Evolutionary conservation across 116 monocot species (phyloP).

Genomic region (Iris pallida): DNA sequence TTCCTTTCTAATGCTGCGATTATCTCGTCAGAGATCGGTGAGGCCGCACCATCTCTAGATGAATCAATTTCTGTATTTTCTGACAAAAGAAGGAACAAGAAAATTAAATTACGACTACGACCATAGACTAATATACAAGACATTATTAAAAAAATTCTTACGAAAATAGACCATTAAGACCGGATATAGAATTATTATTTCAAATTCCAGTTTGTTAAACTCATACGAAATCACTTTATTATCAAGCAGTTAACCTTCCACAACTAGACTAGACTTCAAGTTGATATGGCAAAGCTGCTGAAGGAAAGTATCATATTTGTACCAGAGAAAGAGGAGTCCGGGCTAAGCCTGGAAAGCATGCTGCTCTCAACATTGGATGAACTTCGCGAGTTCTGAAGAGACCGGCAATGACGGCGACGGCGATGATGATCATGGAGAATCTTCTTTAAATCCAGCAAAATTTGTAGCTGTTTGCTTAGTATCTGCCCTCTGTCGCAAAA

Average conservation of each 20-base stretch:
- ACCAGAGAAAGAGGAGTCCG: slow-evolving; percentile 51
- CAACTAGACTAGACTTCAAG: too few relatives aligned
- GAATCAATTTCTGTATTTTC: not conserved
- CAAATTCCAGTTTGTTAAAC: too few relatives aligned
- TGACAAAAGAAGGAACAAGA: too few relatives aligned
- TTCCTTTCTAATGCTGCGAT: slow-evolving; percentile 81
- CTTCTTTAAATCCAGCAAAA: slow-evolving; percentile 62
- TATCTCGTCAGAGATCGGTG: slow-evolving; percentile 50
- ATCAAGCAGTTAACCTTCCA: too few relatives aligned
- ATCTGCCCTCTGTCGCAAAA: slow-evolving; percentile 67
- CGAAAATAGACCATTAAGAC: too few relatives aligned
- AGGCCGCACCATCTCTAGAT: not conserved
- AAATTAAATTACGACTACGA: too few relatives aligned
- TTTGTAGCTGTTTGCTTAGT: slow-evolving; percentile 78
- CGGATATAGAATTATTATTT: too few relatives aligned
- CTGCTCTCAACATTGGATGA: not conserved
- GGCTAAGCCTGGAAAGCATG: slow-evolving; percentile 29
- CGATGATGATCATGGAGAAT: slow-evolving; percentile 57
- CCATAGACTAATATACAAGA: not conserved
- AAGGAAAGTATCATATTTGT: not conserved
- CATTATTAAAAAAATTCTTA: too few relatives aligned
- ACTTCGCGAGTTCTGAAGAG: not conserved
- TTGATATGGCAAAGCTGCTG: too few relatives aligned
- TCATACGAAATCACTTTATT: too few relatives aligned
- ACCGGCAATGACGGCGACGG: slow-evolving; percentile 8